A percentile compares a stretch with the other conserved stretches of the same genome.
Conservation (phyloP, 2,329 filamentous ascomycete species). For the Macroventuria anomochaeta region DNA sequence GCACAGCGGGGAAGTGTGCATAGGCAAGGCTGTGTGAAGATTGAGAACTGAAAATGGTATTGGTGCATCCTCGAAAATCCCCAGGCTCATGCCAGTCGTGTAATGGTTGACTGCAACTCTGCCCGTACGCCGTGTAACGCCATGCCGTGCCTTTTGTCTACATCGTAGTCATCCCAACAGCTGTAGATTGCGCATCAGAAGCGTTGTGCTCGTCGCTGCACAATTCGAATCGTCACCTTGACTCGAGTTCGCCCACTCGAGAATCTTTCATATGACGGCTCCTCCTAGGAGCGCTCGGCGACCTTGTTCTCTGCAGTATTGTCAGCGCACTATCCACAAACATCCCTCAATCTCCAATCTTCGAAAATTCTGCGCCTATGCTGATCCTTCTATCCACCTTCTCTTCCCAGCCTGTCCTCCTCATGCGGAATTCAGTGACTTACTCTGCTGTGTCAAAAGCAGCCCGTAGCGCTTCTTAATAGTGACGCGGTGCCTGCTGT, state of each 20-base stretch:
- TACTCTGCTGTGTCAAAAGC: conserved; percentile 80
- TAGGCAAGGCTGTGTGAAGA: too few relatives aligned
- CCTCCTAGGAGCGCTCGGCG: conserved; percentile 23
- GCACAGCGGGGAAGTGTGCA: too few relatives aligned
- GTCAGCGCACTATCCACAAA: neutral
- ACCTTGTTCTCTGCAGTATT: conserved; percentile 35
- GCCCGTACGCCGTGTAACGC: conserved; percentile 20
- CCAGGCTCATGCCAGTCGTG: conserved; percentile 8
- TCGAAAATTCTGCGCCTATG: neutral
- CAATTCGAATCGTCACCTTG: neutral
- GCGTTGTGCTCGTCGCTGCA: neutral
- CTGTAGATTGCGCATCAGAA: neutral
- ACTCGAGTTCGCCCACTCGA: neutral
- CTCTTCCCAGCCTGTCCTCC: neutral
- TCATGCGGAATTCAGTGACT: conserved; percentile 4
- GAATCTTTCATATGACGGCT: neutral
- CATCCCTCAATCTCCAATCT: neutral
- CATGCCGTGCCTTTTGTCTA: conserved; percentile 20
- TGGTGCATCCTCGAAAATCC: conserved; percentile 10
- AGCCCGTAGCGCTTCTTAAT: conserved; percentile 93
- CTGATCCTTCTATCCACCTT: neutral
- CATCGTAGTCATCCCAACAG: conserved; percentile 10
- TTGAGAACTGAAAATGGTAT: conserved; percentile 18
- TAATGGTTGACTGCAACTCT: conserved; percentile 1
- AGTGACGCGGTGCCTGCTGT: conserved; percentile 90